A percentile compares a stretch with the other conserved stretches of the same genome.
phyloP scores from a whole-genome alignment of 257 asterid genomes.

The Salvia miltiorrhiza region DNA sequence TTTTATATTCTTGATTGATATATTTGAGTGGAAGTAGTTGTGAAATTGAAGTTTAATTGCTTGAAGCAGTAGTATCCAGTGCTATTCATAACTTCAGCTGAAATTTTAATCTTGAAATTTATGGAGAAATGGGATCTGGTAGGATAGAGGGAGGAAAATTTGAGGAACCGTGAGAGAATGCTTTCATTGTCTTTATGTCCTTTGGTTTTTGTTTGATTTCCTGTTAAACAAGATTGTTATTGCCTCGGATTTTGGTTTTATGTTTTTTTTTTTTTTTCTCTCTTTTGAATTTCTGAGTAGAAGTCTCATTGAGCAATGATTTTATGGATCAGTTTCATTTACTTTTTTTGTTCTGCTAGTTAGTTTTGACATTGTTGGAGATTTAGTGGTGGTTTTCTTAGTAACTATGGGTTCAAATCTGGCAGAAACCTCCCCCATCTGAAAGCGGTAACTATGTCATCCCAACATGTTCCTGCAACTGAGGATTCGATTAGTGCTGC shows the following conservation, averaged over 20 bases:
- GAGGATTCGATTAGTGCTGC: constrained; percentile 47
- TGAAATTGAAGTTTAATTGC: constrained; percentile 12
- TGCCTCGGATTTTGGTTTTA: background rate
- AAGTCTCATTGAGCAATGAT: background rate
- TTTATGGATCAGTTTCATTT: background rate
- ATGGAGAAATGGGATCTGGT: background rate
- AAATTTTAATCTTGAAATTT: background rate
- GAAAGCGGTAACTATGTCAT: constrained; percentile 36
- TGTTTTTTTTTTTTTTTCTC: background rate
- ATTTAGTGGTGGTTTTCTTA: background rate
- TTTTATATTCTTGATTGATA: background rate
- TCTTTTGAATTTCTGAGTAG: background rate
- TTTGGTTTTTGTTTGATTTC: background rate
- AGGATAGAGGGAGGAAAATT: background rate
- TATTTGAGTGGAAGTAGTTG: background rate
- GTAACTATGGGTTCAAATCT: constrained; percentile 11
- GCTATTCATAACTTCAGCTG: background rate
- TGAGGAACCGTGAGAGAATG: constrained; percentile 1
- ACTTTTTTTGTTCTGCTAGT: background rate
- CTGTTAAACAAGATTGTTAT: background rate
- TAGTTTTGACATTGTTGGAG: background rate
- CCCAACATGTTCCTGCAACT: constrained; percentile 38
- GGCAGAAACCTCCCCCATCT: constrained; percentile 25
- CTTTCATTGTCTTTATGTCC: background rate
- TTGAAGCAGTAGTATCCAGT: background rate